These are phyloP conservation scores for Ascocoryne sarcoides DNA, from an alignment of 2,329 filamentous ascomycete genomes.

Conservation along the genomic window DNA sequence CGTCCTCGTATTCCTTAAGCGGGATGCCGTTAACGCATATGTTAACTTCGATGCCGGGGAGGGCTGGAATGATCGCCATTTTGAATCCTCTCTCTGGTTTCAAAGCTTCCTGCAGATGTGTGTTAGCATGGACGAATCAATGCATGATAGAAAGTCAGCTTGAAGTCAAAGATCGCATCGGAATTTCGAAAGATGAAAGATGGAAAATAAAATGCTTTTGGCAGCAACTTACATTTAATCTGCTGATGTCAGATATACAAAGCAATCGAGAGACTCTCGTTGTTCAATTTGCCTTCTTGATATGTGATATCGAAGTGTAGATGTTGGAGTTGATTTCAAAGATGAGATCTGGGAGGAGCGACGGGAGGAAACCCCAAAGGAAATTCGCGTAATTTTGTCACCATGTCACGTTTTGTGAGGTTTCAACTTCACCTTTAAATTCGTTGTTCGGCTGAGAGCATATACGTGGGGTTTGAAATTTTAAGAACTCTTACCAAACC, in stretches of 20 bases:
- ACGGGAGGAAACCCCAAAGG: too few relatives aligned
- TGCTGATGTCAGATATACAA: neutral
- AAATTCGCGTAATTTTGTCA: too few relatives aligned
- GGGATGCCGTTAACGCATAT: neutral
- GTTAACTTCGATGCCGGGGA: constrained; percentile 1
- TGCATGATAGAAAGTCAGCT: neutral
- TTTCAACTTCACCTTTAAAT: too few relatives aligned
- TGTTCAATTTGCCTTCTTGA: neutral
- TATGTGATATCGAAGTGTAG: neutral
- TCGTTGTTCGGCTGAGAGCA: too few relatives aligned
- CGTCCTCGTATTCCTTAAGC: constrained; percentile 2
- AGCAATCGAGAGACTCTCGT: neutral
- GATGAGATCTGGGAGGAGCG: neutral
- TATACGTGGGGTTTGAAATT: too few relatives aligned
- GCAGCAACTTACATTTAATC: neutral
- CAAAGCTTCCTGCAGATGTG: neutral
- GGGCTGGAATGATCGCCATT: constrained; percentile 3
- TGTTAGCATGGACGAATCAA: neutral
- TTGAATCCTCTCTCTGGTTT: neutral
- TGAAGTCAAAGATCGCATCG: neutral
- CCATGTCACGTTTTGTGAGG: too few relatives aligned
- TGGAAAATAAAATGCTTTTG: neutral
- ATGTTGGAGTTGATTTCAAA: neutral
- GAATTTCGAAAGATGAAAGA: neutral
- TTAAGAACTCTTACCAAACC: too few relatives aligned